Evolutionary conservation across 148 eudicot species (phyloP).

Genomic region (Rhododendron henanense): DNA sequence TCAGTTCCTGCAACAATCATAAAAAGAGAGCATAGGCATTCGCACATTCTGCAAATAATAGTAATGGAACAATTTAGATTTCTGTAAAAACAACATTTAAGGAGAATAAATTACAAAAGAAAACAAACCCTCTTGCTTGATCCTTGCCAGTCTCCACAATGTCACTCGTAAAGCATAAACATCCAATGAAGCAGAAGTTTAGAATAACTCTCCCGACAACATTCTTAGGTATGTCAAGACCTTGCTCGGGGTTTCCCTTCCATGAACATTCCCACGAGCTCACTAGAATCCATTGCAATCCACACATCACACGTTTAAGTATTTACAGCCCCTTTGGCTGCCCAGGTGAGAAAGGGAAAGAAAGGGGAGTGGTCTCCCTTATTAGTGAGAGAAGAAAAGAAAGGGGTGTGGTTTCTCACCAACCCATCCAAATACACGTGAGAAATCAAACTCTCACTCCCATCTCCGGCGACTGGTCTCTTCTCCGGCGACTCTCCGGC

Average conservation of each 20-base stretch:
- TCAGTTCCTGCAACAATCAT: constrained; percentile 64
- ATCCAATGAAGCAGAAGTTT: background rate
- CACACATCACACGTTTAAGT: background rate
- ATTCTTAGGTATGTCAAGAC: background rate
- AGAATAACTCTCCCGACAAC: background rate
- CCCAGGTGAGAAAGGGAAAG: too few species aligned
- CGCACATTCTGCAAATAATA: too few species aligned
- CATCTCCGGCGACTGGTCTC: too few species aligned
- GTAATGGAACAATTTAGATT: constrained; percentile 9
- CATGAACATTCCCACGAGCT: background rate
- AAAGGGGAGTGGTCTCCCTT: too few species aligned
- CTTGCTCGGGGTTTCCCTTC: background rate
- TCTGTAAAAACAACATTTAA: constrained; percentile 1
- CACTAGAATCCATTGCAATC: background rate
- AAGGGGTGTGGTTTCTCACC: too few species aligned
- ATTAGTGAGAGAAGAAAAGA: too few species aligned
- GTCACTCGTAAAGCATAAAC: background rate
- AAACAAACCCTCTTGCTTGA: background rate
- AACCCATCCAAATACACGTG: too few species aligned
- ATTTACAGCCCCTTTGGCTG: background rate
- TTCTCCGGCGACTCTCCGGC: too few species aligned
- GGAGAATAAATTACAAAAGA: background rate
- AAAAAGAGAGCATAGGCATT: too few species aligned
- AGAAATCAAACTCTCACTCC: too few species aligned
- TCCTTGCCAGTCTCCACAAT: background rate